Evolutionary conservation across 768 basidiomycete species (phyloP).

Genomic region (Austroboletus festivus): DNA sequence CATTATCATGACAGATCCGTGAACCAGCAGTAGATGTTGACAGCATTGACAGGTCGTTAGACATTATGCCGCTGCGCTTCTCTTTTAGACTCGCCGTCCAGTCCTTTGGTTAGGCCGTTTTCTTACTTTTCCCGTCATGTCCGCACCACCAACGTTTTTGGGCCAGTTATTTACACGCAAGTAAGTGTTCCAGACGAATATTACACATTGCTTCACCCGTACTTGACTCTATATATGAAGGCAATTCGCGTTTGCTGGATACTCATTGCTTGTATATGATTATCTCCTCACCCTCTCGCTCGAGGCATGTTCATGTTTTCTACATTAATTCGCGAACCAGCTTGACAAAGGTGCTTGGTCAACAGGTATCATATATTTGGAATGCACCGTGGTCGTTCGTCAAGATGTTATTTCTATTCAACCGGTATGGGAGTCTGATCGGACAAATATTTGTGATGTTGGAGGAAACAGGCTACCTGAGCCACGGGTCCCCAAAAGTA

Average conservation of each 20-base stretch:
- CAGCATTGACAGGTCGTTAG: no score
- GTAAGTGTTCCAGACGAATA: constrained; percentile 5
- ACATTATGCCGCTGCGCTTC: neutral
- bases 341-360: neutral
- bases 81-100: neutral
- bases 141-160: constrained; percentile 1
- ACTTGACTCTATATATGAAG: constrained; percentile 1
- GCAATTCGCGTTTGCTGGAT: constrained; percentile 13
- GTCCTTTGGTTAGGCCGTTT: neutral
- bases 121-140: constrained; percentile 6
- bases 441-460: constrained; percentile 22
- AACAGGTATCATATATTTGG: constrained; percentile 20
- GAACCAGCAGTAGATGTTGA: no score
- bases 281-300: constrained; percentile 25
- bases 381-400: constrained; percentile 8
- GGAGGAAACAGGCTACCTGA: constrained; percentile 23
- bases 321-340: no score
- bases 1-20: neutral
- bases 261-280: constrained; percentile 24
- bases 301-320: constrained; percentile 20
- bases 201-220: neutral
- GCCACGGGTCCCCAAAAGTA: constrained; percentile 15
- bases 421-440: constrained; percentile 16
- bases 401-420: constrained; percentile 14
- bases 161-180: constrained; percentile 16